Evolutionary conservation across 441 rosid genomes (phyloP), one percentile per base, ranked within the genome.

Genomic region (Euphorbia celastroides): DNA sequence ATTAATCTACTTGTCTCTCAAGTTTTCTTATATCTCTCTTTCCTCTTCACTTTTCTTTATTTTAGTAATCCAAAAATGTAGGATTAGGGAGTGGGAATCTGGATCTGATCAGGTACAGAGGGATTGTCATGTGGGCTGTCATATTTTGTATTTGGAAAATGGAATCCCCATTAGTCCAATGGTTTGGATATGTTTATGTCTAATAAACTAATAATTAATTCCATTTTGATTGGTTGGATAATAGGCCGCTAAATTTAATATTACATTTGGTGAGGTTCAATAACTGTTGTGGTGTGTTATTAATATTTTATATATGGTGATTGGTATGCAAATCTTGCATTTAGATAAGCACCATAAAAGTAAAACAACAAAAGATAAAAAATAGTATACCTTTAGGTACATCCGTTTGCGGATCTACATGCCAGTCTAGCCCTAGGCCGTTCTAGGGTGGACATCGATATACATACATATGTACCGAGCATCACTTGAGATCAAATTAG

Each of bases 61-160:
- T 36, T 34, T 36, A 7, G 42, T 36, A 36, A 36, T 36, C 12
- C 1, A 36, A 7, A 7, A 36, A 7, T 2, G 0, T 2, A 36
- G 7, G 12, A 30, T 30, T 51, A 19, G 36, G 34, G 17, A 2
- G 50, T 7, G 12, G 65, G 74, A 36, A 71, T 71, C 46, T 54
- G 65, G 70, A 72, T 66, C 46, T 31, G 22, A 46, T 11, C 36
- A 55, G 17, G 31, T 51, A 41, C 32, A 22, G 16, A 32, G 23
- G 9, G 27, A 36, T 58, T 48, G 60, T 50, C 55, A 32, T 54
- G 20, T n/a, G 54, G 20, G 20, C 0, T 50, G 20, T 48, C 22
- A 48, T 48, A 5, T 13, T 42, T 17, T 48, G 54, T 48, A 48
- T 48, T 48, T 48, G 54, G 54, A 48, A 48, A 48, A 13, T 50